Evolutionary conservation across 495 filamentous ascomycete genomes (phyloP), one percentile per base, ranked within the genome.

Genomic region (Tetracladium setigerum): DNA sequence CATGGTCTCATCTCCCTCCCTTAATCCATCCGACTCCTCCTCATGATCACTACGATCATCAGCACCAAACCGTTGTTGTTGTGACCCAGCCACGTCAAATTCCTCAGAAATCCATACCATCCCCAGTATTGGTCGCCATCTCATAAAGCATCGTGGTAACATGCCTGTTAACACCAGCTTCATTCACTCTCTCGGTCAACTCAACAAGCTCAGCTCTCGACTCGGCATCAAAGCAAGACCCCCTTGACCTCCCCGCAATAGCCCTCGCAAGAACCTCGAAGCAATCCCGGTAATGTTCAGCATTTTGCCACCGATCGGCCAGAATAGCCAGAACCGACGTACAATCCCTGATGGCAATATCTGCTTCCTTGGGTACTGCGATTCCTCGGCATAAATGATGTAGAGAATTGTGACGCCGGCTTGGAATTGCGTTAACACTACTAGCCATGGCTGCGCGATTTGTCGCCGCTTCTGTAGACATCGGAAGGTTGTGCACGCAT

Each of bases 201-300:
- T 9, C 46, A 32, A 6, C 30, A 14, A 49, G 27, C 13, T 41
- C 46, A 11, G 13, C 31, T 31, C 22, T 41, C 13, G 46, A 14
- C 6, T 41, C 37, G 11, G 14, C 12, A 16, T 32, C 44, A 15
- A 47, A 13, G 12, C 19, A 17, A 2, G n/a, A n/a, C 24, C 5
- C 18, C 2, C 9, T 5, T 1, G 14, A 14, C 17, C 12, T 15
- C 12, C n/a, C 30, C 14, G 35, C 16, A 13, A 41, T 27, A 0
- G 37, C 46, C 15, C 33, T 8, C 1, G 44, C 44, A 13, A 41
- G 31, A 34, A 49, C 24, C 14, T 49, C 46, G 34, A 49, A 49
- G n/a, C 46, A 49, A 35, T 49, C 46, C 16, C 46, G 37, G 34
- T 49, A 49, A 10, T 15, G 12, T 32, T 49, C 46, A 15, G 46